phyloP scores from a whole-genome alignment of 257 asterid genomes.

The Galeopsis tetrahit region DNA sequence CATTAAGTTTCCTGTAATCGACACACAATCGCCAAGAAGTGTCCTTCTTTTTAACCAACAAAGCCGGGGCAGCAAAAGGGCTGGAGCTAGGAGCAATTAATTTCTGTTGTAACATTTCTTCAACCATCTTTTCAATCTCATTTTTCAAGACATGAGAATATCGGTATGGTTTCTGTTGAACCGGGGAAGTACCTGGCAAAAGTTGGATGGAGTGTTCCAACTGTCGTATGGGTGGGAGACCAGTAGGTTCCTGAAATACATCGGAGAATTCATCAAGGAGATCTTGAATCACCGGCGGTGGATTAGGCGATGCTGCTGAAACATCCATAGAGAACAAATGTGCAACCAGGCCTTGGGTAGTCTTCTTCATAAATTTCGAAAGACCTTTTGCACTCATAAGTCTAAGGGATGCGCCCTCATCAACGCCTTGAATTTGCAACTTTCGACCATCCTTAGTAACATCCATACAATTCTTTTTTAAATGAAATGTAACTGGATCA shows the following conservation, averaged over 20 bases:
- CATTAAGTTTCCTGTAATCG: neutral
- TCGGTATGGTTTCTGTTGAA: neutral
- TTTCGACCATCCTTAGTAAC: neutral
- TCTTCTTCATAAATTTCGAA: neutral
- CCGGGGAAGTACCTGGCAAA: neutral
- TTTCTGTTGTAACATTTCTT: neutral
- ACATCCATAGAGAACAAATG: neutral
- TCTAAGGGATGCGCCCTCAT: neutral
- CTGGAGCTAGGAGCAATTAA: neutral
- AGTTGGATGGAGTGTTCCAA: neutral
- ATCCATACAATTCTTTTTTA: neutral
- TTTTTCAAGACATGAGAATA: neutral
- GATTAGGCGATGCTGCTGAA: neutral
- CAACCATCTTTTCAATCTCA: neutral
- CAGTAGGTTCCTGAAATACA: slow-evolving; percentile 2
- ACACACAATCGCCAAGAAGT: no score
- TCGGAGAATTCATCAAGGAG: neutral
- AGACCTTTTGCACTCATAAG: neutral
- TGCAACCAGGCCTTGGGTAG: neutral
- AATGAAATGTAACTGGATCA: neutral
- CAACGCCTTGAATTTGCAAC: neutral
- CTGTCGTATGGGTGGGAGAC: neutral
- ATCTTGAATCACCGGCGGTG: neutral
- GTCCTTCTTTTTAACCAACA: slow-evolving; percentile 20
- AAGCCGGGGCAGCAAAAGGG: slow-evolving; percentile 3